Conservation (phyloP, 148 eudicot genomes). For the Heliamphora exappendiculata region DNA sequence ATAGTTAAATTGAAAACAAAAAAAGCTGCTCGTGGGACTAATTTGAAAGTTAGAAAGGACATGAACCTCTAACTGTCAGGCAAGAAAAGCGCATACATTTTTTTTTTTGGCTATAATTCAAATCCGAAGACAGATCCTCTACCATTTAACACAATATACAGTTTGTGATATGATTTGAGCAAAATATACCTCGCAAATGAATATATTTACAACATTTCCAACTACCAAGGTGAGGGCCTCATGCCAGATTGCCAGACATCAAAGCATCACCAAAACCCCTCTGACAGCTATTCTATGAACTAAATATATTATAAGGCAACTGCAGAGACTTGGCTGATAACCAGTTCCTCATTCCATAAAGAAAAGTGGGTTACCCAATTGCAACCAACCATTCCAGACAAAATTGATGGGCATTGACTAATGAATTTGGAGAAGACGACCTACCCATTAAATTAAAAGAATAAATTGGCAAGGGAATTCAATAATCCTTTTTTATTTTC, state of each 20-base stretch:
- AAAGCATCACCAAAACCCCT: slow-evolving; percentile 6
- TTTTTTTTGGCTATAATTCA: neutral
- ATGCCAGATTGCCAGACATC: slow-evolving; percentile 10
- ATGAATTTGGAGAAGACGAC: neutral
- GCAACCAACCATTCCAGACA: neutral
- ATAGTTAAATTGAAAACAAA: too few relatives aligned
- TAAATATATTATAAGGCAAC: slow-evolving; percentile 15
- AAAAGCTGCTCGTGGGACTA: too few relatives aligned
- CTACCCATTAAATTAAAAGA: neutral
- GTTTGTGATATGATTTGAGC: neutral
- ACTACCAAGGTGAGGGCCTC: slow-evolving; percentile 16
- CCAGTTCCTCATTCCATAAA: neutral
- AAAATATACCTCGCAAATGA: neutral
- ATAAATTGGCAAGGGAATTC: neutral
- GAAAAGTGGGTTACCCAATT: slow-evolving; percentile 3
- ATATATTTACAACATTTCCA: neutral
- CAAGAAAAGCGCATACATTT: neutral
- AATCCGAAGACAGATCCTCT: neutral
- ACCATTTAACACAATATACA: slow-evolving; percentile 11
- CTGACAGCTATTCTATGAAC: slow-evolving; percentile 13
- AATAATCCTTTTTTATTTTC: neutral
- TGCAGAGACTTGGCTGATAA: neutral
- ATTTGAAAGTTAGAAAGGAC: too few relatives aligned
- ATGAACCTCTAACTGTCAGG: too few relatives aligned
- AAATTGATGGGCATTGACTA: neutral